These are phyloP conservation scores for Ilyonectria mors-panacis DNA, from an alignment of 2,329 filamentous ascomycete species.

Conservation along the genomic window DNA sequence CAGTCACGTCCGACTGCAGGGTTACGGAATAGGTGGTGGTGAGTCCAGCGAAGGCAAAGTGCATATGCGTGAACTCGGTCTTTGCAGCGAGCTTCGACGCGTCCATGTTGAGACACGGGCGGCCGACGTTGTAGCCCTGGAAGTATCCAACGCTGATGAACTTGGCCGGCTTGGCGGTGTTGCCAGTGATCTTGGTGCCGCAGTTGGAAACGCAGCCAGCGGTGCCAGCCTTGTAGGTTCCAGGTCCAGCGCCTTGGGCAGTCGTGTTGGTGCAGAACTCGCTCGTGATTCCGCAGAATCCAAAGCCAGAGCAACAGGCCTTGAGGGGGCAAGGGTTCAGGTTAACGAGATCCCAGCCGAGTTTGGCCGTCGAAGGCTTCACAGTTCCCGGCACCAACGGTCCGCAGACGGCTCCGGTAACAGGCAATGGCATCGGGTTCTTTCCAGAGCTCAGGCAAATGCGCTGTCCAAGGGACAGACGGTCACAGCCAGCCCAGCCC, in stretches of 20 bases:
- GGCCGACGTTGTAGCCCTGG: constrained; percentile 50
- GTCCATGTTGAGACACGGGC: constrained; percentile 52
- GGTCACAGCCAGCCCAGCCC: constrained; percentile 55
- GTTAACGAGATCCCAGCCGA: constrained; percentile 47
- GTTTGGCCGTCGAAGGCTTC: constrained; percentile 18
- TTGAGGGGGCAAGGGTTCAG: constrained; percentile 65
- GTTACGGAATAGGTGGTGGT: constrained; percentile 36
- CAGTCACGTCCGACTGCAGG: constrained; percentile 38
- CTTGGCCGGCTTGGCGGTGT: constrained; percentile 43
- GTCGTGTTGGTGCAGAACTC: constrained; percentile 59
- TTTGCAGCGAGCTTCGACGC: constrained; percentile 41
- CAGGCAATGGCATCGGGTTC: constrained; percentile 52
- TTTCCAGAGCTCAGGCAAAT: constrained; percentile 55
- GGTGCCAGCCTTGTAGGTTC: constrained; percentile 43
- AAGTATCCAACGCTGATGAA: constrained; percentile 53
- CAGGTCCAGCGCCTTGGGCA: constrained; percentile 47
- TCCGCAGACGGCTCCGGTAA: constrained; percentile 53
- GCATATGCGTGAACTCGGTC: constrained; percentile 51
- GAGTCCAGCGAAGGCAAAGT: constrained; percentile 52
- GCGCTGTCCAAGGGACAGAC: constrained; percentile 42
- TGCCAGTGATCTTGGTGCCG: constrained; percentile 50
- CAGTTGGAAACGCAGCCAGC: constrained; percentile 53
- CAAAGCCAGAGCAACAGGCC: constrained; percentile 59
- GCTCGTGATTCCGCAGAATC: constrained; percentile 60
- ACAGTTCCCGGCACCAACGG: constrained; percentile 51